A percentile compares a stretch with the other conserved stretches of the same genome.
These are phyloP conservation scores for Cylindrotheca closterium DNA, from an alignment of 108 stramenopile species.

Conservation along the genomic window DNA sequence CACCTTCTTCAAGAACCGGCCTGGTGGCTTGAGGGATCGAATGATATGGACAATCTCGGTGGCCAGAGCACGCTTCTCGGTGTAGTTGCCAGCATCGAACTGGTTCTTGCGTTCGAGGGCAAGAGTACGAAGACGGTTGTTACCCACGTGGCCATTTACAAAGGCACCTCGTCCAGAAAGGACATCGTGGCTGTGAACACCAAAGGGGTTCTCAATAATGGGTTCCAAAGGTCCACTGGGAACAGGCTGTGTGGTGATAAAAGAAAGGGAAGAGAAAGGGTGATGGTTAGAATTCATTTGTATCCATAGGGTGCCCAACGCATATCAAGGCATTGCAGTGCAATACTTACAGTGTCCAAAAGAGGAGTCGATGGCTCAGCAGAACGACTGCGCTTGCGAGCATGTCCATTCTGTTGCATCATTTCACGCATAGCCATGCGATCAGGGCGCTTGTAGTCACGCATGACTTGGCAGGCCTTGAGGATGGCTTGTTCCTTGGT, in stretches of 20 bases:
- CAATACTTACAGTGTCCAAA: constrained; percentile 15
- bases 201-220: constrained; percentile 51
- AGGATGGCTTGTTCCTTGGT: constrained; percentile 62
- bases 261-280: background rate
- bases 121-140: constrained; percentile 43
- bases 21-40: constrained; percentile 71
- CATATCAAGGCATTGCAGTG: background rate
- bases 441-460: constrained; percentile 78
- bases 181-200: constrained; percentile 55
- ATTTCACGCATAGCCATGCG: constrained; percentile 55
- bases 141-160: constrained; percentile 50
- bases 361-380: constrained; percentile 26
- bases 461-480: constrained; percentile 76
- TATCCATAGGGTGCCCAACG: background rate
- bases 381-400: constrained; percentile 28
- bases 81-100: constrained; percentile 61
- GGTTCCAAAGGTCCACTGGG: constrained; percentile 24
- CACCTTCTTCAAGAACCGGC: constrained; percentile 63
- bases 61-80: constrained; percentile 71
- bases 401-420: constrained; percentile 37
- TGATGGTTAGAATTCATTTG: background rate
- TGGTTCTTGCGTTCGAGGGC: constrained; percentile 51
- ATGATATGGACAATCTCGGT: constrained; percentile 66
- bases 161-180: constrained; percentile 67
- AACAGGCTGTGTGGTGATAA: constrained; percentile 5